A percentile compares a stretch with the other conserved stretches of the same genome.
phyloP scores from a whole-genome alignment of 345 rosid genomes.

The Leavenworthia alabamica region DNA sequence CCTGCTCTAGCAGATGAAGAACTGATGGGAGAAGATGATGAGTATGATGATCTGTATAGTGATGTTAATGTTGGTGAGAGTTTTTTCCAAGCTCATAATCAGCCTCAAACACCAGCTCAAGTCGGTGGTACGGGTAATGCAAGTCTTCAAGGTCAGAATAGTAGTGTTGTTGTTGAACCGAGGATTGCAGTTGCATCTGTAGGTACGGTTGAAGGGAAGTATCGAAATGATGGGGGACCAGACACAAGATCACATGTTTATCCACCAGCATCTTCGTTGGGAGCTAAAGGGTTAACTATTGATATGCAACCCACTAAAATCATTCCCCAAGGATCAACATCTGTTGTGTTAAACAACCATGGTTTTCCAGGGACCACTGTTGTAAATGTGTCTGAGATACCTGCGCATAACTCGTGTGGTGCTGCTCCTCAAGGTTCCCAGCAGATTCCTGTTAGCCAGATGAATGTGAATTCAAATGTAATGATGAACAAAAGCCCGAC shows the following conservation, averaged over 20 bases:
- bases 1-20: slow-evolving; percentile 85
- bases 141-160: slow-evolving; percentile 37
- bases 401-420: slow-evolving; percentile 40
- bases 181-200: slow-evolving; percentile 39
- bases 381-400: slow-evolving; percentile 42
- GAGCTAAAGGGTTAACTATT: slow-evolving; percentile 39
- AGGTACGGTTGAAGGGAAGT: slow-evolving; percentile 42
- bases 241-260: slow-evolving; percentile 45
- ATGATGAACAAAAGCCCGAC: slow-evolving; percentile 57
- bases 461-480: slow-evolving; percentile 35
- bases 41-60: slow-evolving; percentile 78
- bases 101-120: slow-evolving; percentile 40
- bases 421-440: slow-evolving; percentile 42
- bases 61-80: slow-evolving; percentile 86
- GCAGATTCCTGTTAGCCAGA: slow-evolving; percentile 52
- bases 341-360: slow-evolving; percentile 41
- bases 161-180: slow-evolving; percentile 38
- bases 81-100: slow-evolving; percentile 53
- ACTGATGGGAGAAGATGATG: slow-evolving; percentile 72
- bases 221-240: slow-evolving; percentile 37
- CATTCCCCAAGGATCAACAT: slow-evolving; percentile 43
- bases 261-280: slow-evolving; percentile 36
- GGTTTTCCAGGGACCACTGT: slow-evolving; percentile 41
- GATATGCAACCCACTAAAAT: slow-evolving; percentile 44
- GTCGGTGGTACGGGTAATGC: slow-evolving; percentile 33